Base-by-base conservation (phyloP, 495 filamentous ascomycete species). In the Parathielavia appendiculata region DNA sequence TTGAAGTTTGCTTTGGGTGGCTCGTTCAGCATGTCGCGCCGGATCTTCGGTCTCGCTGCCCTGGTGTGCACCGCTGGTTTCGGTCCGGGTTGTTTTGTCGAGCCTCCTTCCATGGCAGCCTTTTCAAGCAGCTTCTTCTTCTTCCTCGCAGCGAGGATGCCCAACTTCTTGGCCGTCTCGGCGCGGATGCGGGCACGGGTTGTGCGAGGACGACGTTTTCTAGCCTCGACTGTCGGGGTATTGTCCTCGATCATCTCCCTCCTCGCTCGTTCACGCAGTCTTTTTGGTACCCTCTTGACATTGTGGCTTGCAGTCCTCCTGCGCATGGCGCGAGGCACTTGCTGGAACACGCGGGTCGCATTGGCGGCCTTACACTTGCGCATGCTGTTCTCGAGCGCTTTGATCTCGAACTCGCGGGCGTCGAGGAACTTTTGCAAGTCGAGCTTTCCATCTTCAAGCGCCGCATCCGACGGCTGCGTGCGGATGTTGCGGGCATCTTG, bases 261-360 rank as follows among this genome's bases (percentile, higher is more conserved):
- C 63, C 75, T 82, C 2, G 89, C 91, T 65, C 88, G 78, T 26
- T 66, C 74, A 57, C 85, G 80, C 62, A 98, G 73, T 61, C 88
- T 76, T 65, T 83, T 88, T 26, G 93, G 93, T n/a, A 98, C 86
- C 52, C 85, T 81, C 73, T 95, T 95, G 44, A 88, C 86, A 82
- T 97, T 96, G 71, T 98, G 93, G 69, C 90, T 95, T 20, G 91
- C 93, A 0, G 93, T 95, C 61, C 93, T 79, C 54, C 93, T 78
- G 48, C 93, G 77, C 81, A 98, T 73, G 47, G 86, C 83, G 58
- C 89, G 82, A 0, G 93, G 93, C 14, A 98, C 88, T 56, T 86
- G 78, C 71, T 98, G 93, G 66, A 97, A 97, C 12, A 91, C 91
- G 54, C 93, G 79, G 43, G 79, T 85, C 5, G 82, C 83, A 58